Percentiles rank a stretch among this genome's conserved stretches.
These are phyloP conservation scores for Exidia glandulosa DNA, from an alignment of 768 basidiomycete species.

Conservation along the genomic window DNA sequence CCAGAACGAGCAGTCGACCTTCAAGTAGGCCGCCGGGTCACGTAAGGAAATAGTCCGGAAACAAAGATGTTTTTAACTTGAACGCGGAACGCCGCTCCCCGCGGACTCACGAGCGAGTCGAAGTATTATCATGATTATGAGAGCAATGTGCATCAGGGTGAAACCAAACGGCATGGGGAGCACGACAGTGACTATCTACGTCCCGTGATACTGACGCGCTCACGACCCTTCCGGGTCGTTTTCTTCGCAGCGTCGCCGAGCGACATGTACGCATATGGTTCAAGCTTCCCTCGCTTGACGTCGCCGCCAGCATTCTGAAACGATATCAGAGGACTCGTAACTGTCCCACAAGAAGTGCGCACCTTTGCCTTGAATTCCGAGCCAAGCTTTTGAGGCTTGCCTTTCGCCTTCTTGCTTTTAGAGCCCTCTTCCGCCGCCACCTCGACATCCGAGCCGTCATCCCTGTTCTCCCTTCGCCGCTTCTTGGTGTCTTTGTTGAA, in stretches of 20 bases:
- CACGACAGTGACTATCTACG: slow-evolving; percentile 4
- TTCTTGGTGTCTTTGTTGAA: slow-evolving; percentile 98
- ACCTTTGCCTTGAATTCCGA: slow-evolving; percentile 96
- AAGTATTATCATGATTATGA: no score
- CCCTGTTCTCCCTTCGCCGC: slow-evolving; percentile 57
- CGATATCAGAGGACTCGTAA: background rate
- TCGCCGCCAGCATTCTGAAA: slow-evolving; percentile 88
- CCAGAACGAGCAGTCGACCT: no score
- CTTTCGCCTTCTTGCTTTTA: slow-evolving; percentile 40
- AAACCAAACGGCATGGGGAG: no score
- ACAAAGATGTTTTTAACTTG: no score
- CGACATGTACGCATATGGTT: slow-evolving; percentile 88
- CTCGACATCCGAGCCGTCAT: slow-evolving; percentile 47
- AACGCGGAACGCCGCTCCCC: no score
- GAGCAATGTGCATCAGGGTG: no score
- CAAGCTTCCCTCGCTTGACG: slow-evolving; percentile 73
- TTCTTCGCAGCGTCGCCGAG: slow-evolving; percentile 75
- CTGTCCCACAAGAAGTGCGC: slow-evolving; percentile 14
- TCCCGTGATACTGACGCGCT: slow-evolving; percentile 4
- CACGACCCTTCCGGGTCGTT: slow-evolving; percentile 25
- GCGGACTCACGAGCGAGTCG: no score
- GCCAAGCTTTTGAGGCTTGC: slow-evolving; percentile 54
- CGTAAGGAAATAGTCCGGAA: no score
- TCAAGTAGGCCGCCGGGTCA: no score
- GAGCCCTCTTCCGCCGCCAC: slow-evolving; percentile 37